Conservation (phyloP, 805 yeast genomes). For the Ogataea allantospora region DNA sequence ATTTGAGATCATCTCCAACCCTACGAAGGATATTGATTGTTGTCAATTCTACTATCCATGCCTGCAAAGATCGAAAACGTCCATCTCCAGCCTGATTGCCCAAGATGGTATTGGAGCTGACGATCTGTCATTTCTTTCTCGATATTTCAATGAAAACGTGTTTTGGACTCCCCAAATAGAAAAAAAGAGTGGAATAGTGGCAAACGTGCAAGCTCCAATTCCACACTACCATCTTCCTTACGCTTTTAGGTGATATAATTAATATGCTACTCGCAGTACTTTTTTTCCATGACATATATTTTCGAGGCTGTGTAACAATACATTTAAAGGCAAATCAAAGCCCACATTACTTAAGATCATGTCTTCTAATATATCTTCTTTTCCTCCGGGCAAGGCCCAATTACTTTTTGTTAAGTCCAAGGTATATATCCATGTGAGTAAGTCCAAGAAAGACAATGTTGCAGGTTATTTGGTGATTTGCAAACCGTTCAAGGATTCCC, state of each 20-base stretch:
- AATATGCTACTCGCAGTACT: too few relatives aligned
- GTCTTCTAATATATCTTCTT: conserved; percentile 6
- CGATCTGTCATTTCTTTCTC: conserved; percentile 6
- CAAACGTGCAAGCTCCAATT: not conserved
- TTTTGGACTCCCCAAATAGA: conserved; percentile 12
- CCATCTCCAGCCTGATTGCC: conserved; percentile 15
- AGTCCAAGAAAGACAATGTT: conserved; percentile 69
- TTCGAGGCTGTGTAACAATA: conserved; percentile 7
- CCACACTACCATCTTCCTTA: conserved; percentile 1
- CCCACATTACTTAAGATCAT: not conserved
- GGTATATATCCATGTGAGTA: conserved; percentile 82
- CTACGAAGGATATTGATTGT: conserved; percentile 1
- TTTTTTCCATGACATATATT: not conserved
- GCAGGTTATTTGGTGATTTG: conserved; percentile 73
- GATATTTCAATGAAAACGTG: not conserved
- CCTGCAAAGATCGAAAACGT: conserved; percentile 8
- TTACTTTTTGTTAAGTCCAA: conserved; percentile 58
- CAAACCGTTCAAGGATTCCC: conserved; percentile 44
- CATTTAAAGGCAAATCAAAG: conserved; percentile 5
- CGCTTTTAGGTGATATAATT: not conserved
- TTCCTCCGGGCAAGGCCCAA: conserved; percentile 43
- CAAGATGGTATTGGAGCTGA: conserved; percentile 5
- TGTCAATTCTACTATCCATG: conserved; percentile 1
- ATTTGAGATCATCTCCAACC: not conserved
- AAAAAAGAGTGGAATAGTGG: not conserved